Percentiles rank a stretch among this genome's conserved stretches.
Conservation (phyloP, 352 stramenopile genomes). For the Pythium utonaiense region DNA sequence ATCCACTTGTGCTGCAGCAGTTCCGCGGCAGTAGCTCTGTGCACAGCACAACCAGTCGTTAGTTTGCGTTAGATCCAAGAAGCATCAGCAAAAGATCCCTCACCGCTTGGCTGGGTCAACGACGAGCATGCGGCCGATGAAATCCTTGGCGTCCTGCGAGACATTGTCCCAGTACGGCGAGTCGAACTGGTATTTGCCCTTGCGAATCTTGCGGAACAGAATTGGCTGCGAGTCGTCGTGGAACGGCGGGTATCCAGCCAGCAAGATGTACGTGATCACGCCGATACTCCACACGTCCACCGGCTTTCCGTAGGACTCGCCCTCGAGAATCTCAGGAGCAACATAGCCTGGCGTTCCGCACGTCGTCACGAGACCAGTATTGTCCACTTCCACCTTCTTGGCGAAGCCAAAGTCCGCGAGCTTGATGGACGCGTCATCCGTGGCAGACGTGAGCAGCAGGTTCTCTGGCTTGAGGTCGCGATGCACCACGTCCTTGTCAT, state of each 20-base stretch:
- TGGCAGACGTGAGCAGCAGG: conserved; percentile 73
- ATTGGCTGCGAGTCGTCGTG: conserved; percentile 93
- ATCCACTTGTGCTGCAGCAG: conserved; percentile 79
- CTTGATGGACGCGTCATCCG: conserved; percentile 89
- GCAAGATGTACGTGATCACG: conserved; percentile 89
- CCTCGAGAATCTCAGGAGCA: conserved; percentile 81
- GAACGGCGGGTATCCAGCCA: conserved; percentile 83
- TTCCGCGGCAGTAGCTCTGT: conserved; percentile 44
- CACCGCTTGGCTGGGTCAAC: conserved; percentile 76
- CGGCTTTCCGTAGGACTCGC: conserved; percentile 72
- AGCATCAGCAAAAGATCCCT: conserved; percentile 2
- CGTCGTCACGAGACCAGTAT: conserved; percentile 60
- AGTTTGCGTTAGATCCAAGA: neutral
- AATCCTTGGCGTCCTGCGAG: conserved; percentile 86
- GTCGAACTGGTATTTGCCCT: conserved; percentile 84
- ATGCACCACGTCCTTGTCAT: conserved; percentile 84
- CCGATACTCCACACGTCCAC: conserved; percentile 88
- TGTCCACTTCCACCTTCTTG: conserved; percentile 73
- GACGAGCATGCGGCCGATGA: conserved; percentile 85
- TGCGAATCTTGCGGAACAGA: conserved; percentile 89
- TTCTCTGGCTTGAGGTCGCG: conserved; percentile 87
- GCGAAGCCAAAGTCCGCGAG: conserved; percentile 93
- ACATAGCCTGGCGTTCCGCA: conserved; percentile 81
- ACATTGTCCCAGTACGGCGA: conserved; percentile 90
- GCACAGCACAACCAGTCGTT: conserved; percentile 7